phyloP scores from a whole-genome alignment of 2,329 filamentous ascomycete genomes.

The Penicillium sp. region DNA sequence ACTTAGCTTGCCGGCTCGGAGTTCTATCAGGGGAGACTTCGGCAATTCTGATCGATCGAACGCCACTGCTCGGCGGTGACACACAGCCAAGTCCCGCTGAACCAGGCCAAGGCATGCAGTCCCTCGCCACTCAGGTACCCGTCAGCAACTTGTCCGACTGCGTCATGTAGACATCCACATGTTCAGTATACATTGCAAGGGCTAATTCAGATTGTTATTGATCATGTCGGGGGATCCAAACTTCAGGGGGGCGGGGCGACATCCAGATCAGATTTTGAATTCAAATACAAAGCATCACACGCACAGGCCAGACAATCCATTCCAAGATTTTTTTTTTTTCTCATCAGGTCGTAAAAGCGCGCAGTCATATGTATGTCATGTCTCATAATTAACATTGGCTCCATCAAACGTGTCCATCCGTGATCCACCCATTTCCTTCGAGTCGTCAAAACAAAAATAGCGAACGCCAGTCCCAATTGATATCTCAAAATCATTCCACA shows the following conservation, averaged over 20 bases:
- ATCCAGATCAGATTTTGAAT: neutral
- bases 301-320: neutral
- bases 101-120: neutral
- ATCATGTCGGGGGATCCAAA: neutral
- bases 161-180: neutral
- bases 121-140: neutral
- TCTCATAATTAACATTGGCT: constrained; percentile 3
- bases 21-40: neutral
- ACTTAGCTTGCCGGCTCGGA: neutral
- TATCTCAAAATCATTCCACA: neutral
- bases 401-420: neutral
- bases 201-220: neutral
- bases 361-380: neutral
- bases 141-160: neutral
- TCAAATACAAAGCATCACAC: neutral
- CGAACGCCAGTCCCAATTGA: constrained; percentile 3
- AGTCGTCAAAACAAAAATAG: neutral
- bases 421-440: neutral
- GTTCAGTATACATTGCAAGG: neutral
- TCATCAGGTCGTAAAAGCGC: constrained; percentile 1
- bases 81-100: neutral
- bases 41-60: constrained; percentile 6
- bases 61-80: constrained; percentile 3
- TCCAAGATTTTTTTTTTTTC: too few species aligned
- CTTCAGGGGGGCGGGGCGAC: neutral